Evolutionary conservation across 192 early-diverging fungal species (phyloP).

Genomic region (Anaeromyces robustus): DNA sequence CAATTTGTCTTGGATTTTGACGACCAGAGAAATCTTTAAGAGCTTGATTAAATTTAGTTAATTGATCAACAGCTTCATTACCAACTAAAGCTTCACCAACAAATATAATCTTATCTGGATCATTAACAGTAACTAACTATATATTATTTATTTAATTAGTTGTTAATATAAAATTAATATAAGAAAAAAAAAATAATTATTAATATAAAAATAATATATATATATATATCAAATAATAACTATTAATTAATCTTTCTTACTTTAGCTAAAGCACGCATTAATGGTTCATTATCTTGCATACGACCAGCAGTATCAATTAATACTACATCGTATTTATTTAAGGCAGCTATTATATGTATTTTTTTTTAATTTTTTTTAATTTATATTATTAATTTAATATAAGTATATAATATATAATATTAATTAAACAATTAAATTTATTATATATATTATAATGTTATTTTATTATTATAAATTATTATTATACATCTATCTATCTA

Average conservation of each 20-base stretch:
- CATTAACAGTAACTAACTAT: slow-evolving; percentile 69
- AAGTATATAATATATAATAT: no score
- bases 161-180: background rate
- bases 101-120: slow-evolving; percentile 92
- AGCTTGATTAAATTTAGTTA: slow-evolving; percentile 90
- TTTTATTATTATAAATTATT: no score
- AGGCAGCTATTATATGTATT: background rate
- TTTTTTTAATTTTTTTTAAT: no score
- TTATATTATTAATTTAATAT: no score
- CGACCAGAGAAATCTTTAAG: slow-evolving; percentile 75
- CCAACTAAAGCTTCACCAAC: slow-evolving; percentile 95
- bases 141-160: background rate
- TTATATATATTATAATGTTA: no score
- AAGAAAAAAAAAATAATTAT: background rate
- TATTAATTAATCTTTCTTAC: no score
- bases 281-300: slow-evolving; percentile 97
- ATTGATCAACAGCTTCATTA: slow-evolving; percentile 90
- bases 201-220: background rate
- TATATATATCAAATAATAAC: no score
- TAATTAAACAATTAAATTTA: no score
- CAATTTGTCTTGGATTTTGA: slow-evolving; percentile 72
- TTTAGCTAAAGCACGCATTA: slow-evolving; percentile 92
- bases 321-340: slow-evolving; percentile 70
- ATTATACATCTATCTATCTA: no score
- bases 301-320: slow-evolving; percentile 91